Evolutionary conservation across 805 yeast species (phyloP), one percentile per base, ranked within the genome.

Genomic region (Zygoascus bituminiphila): DNA sequence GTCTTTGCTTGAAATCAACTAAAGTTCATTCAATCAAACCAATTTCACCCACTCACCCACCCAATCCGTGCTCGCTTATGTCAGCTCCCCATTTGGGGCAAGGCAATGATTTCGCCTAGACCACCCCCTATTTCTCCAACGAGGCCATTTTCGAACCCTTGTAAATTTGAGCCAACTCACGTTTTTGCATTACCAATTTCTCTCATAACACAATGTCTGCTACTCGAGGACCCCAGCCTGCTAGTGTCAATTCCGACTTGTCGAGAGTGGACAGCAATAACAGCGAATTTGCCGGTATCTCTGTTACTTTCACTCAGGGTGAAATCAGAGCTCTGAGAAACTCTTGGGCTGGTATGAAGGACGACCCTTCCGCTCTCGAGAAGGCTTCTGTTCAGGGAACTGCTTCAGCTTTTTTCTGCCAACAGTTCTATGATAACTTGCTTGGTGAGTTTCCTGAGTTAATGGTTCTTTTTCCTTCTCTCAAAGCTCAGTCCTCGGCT

Each of bases 401-500:
- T 45, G 73, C 74, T 24, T 74, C 77, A 19, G 78, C 86, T 1
- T 65, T 83, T 25, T 86, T 86, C 61, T 84, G 91, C 59, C 73
- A 81, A 47, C 94, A 86, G 62, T 76, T 86, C 60, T 86, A 85
- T 65, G 75, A 79, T 46, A 86, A 84, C 59, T 65, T 86, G 45
- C 67, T 85, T 35, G 63, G 76, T 0, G 75, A 78, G 75, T 78
- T 75, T 54, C 80, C 86, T 0, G 68, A 67, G 12, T 69, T 87
- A 52, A 87, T 81, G 55, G 71, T 68, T 36, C 61, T 79, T 59
- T 84, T 83, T 62, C 94, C 95, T 0, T 78, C 85, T 5, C 78
- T 85, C 54, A 75, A 76, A 53, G 88, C 84, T 60, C 95, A 87
- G 65, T 88, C 93, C 1, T 76, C 79, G 14, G 76, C 89, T 6